These are phyloP conservation scores for Tardiomyces digboiensis DNA, from an alignment of 1,139 yeast genomes.

Conservation along the genomic window DNA sequence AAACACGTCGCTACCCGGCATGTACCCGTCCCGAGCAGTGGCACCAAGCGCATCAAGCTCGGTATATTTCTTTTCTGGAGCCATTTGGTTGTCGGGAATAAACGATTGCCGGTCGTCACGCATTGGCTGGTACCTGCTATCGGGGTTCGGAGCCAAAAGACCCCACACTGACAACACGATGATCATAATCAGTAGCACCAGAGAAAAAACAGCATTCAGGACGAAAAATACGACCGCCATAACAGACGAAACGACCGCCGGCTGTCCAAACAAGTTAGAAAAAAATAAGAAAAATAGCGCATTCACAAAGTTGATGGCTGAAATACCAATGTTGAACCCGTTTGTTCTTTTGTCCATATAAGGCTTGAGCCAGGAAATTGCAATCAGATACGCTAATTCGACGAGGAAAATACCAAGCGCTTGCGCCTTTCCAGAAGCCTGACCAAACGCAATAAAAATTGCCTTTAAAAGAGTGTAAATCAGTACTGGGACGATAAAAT, in stretches of 20 bases:
- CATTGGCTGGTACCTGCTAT: slow-evolving; percentile 93
- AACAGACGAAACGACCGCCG: slow-evolving; percentile 70
- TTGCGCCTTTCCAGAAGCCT: slow-evolving; percentile 68
- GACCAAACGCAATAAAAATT: slow-evolving; percentile 79
- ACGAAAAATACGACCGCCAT: slow-evolving; percentile 92
- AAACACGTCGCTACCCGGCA: neutral
- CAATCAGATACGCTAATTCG: slow-evolving; percentile 60
- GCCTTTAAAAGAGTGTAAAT: slow-evolving; percentile 64
- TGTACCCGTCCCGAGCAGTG: slow-evolving; percentile 55
- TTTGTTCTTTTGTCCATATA: slow-evolving; percentile 94
- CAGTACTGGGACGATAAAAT: slow-evolving; percentile 63
- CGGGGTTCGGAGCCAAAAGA: slow-evolving; percentile 82
- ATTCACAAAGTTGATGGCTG: slow-evolving; percentile 70
- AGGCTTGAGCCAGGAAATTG: slow-evolving; percentile 66
- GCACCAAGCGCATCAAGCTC: slow-evolving; percentile 87
- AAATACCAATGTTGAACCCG: slow-evolving; percentile 78
- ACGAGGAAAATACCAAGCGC: slow-evolving; percentile 66
- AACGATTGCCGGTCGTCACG: slow-evolving; percentile 94
- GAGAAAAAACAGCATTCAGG: slow-evolving; percentile 81
- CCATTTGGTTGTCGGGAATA: slow-evolving; percentile 41
- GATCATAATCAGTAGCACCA: slow-evolving; percentile 72
- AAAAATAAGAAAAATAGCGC: slow-evolving; percentile 84
- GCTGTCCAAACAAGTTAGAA: slow-evolving; percentile 75
- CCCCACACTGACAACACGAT: slow-evolving; percentile 84
- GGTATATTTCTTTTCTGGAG: slow-evolving; percentile 49